phyloP scores from a whole-genome alignment of 257 asterid species.

The Rhazya stricta region DNA sequence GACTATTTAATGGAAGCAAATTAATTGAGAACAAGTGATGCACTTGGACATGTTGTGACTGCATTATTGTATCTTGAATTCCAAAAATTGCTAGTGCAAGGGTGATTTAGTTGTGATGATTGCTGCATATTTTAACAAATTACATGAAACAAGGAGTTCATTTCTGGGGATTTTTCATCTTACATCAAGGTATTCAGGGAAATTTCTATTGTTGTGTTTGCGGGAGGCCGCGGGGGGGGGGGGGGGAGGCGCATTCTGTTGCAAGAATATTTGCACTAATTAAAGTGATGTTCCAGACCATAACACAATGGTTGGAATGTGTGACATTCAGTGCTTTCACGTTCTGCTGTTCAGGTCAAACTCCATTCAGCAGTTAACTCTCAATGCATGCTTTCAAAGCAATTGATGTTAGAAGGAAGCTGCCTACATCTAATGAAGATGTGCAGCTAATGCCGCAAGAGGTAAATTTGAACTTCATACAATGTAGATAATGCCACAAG shows the following conservation, averaged over 20 bases:
- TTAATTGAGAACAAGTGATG: background rate
- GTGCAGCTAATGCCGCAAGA: background rate
- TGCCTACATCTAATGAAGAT: background rate
- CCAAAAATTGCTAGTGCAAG: background rate
- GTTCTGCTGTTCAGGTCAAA: background rate
- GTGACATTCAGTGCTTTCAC: background rate
- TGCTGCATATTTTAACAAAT: background rate
- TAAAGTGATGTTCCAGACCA: background rate
- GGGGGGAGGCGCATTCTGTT: background rate
- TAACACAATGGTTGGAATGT: background rate
- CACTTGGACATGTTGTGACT: no score
- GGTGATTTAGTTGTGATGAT: background rate
- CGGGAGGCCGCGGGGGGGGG: no score
- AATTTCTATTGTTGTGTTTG: no score
- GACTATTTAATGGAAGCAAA: background rate
- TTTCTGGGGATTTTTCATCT: background rate
- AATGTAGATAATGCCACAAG: background rate
- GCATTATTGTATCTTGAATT: background rate
- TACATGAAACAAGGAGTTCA: background rate
- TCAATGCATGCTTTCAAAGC: background rate
- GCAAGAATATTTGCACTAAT: background rate
- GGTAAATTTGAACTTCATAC: background rate
- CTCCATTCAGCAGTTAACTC: background rate
- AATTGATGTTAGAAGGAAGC: slow-evolving; percentile 5
- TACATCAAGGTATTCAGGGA: background rate